These are phyloP conservation scores for Aspergillus sp. DNA, from an alignment of 2,329 filamentous ascomycete species.

Conservation along the genomic window DNA sequence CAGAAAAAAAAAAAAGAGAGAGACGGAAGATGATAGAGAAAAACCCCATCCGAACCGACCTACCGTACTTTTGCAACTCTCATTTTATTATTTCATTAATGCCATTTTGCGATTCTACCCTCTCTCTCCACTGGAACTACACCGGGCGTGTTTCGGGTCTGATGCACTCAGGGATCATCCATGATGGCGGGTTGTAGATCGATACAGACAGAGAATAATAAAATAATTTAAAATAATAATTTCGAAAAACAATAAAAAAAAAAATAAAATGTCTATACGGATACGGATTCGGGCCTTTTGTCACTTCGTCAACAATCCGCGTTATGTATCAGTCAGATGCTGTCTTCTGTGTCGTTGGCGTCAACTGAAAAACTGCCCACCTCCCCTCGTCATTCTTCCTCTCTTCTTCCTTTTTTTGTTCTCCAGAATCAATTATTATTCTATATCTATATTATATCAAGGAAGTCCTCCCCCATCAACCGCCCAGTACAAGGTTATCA, in stretches of 20 bases:
- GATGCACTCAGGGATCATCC: conserved; percentile 18
- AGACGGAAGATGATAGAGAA: no score
- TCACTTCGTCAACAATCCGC: conserved; percentile 2
- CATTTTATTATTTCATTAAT: no score
- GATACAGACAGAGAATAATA: not conserved
- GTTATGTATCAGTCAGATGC: not conserved
- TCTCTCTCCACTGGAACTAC: conserved; percentile 5
- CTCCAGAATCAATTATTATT: not conserved
- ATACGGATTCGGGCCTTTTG: conserved; percentile 3
- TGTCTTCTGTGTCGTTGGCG: not conserved
- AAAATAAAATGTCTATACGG: no score
- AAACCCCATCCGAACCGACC: not conserved
- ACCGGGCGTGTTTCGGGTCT: conserved; percentile 15
- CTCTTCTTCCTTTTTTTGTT: not conserved
- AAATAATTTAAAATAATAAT: no score
- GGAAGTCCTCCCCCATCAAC: not conserved
- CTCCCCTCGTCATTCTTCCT: not conserved
- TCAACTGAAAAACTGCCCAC: not conserved
- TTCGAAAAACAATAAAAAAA: no score
- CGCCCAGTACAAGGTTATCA: not conserved
- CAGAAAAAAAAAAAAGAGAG: no score
- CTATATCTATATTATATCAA: not conserved
- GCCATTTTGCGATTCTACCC: not conserved
- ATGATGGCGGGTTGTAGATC: conserved; percentile 11
- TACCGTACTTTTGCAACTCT: conserved; percentile 6